Evolutionary conservation across 441 rosid genomes (phyloP), one percentile per base, ranked within the genome.

Genomic region (Adansonia grandidieri): DNA sequence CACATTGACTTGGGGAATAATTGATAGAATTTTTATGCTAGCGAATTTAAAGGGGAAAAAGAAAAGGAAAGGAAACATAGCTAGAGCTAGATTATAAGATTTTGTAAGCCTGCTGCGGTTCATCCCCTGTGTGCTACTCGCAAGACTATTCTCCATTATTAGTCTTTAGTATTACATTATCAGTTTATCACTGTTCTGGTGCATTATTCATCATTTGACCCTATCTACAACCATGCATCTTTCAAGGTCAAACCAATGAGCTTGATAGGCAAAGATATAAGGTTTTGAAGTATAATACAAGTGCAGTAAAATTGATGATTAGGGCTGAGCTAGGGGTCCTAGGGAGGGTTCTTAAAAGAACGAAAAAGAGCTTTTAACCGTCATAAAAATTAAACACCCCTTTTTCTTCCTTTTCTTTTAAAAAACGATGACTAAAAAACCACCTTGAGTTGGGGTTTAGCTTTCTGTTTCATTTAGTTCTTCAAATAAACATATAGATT

Each of bases 1-100:
- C 85, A 84, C 68, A 71, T 83, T 84, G 85, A 83, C 86, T 83
- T 78, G 8, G 79, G 50, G 87, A 83, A 85, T 73, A 79, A 83
- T 80, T 32, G 3, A 75, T 84, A 87, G 82, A 85, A 81, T 70
- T 79, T 85, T 66, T 78, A 40, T 65, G 47, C 61, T 50, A 42
- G 45, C 45, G 78, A 0, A 69, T 32, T 45, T 32, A 32, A 32
- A 32, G 37, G 37, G 62, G 54, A 79, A 42, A 5, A 42, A 42
- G 8, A 42, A 42, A 79, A 1, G 71, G 47, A 76, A 68, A 78
- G 77, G 68, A 54, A 75, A 63, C 42, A 42, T 71, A 32, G 37
- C 37, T 32, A 32, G 37, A 32, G 37, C 32, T 8, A 10, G 24
- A 45, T 75, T 50, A 75, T 32, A 32, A 32, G 37, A 32, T 32